A percentile compares a stretch with the other conserved stretches of the same genome.
phyloP scores from a whole-genome alignment of 2,329 filamentous ascomycete species.

The Diplodia seriata region DNA sequence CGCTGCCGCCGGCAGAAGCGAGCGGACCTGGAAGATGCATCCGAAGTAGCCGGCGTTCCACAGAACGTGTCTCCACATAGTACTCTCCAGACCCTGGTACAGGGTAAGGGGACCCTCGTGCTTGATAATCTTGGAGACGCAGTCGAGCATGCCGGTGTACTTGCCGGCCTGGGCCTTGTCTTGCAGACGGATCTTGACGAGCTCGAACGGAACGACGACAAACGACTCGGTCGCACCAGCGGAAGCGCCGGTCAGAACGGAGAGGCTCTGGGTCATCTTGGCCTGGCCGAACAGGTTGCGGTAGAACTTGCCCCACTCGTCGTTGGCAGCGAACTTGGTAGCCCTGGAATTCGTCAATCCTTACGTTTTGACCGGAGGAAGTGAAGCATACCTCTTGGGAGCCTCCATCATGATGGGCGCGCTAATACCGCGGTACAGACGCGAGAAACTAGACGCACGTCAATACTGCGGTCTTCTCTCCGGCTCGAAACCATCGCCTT shows the following conservation, averaged over 20 bases:
- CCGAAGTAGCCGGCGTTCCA: constrained; percentile 99
- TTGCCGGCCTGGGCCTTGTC: constrained; percentile 92
- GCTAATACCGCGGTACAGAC: constrained; percentile 93
- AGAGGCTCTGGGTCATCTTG: constrained; percentile 91
- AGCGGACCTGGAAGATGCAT: constrained; percentile 95
- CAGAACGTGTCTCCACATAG: constrained; percentile 90
- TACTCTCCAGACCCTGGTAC: constrained; percentile 97
- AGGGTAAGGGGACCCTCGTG: constrained; percentile 85
- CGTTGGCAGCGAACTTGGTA: constrained; percentile 98
- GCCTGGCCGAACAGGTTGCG: constrained; percentile 80
- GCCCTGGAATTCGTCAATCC: constrained; percentile 61
- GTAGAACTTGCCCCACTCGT: constrained; percentile 97
- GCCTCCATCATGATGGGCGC: constrained; percentile 99
- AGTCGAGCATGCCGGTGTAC: constrained; percentile 83
- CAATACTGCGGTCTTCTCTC: constrained; percentile 5
- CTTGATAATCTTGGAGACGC: constrained; percentile 79
- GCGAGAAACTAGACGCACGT: constrained; percentile 68
- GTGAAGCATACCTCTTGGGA: constrained; percentile 68
- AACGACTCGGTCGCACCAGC: constrained; percentile 96
- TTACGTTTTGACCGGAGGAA: neutral
- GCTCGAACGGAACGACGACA: constrained; percentile 96
- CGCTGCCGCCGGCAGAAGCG: constrained; percentile 79
- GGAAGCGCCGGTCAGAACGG: constrained; percentile 89
- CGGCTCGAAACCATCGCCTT: constrained; percentile 42
- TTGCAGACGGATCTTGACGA: constrained; percentile 97